Evolutionary conservation across 805 yeast genomes (phyloP), one percentile per base, ranked within the genome.

Genomic region (Clavispora asparagi): DNA sequence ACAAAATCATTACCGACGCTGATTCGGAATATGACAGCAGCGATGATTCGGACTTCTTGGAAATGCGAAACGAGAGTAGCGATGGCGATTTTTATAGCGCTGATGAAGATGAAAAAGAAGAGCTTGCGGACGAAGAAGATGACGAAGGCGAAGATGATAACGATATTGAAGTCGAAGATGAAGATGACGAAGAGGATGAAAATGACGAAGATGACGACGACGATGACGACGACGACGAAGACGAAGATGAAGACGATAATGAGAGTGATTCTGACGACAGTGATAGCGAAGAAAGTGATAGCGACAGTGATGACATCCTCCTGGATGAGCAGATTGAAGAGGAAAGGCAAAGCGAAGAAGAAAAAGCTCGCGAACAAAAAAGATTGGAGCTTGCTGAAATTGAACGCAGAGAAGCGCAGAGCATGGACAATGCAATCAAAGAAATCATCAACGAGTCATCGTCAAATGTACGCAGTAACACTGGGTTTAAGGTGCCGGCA

Each of bases 401-500:
- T 4, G 50, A 45, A 23, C 45, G 58, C 29, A 71, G 71, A 49
- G 71, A 79, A 26, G 76, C 71, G 29, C 77, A 73, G 4, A 79
- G 75, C 31, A 51, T 85, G 41, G 88, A 83, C 33, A n/a, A 71
- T 64, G 42, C 85, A 83, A 54, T 78, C 80, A 49, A 76, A 76
- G 47, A 67, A 62, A 43, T 36, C 14, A 27, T 42, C 23, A 33
- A 42, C 17, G 40, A 42, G 28, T 35, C 44, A 9, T 19, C 17
- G 11, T 40, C 25, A n/a, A 10, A n/a, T 3, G 12, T 16, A n/a
- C 31, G 23, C 13, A 25, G 16, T 39, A 16, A 40, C 51, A 8
- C 16, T 33, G 37, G 37, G 23, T 48, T 70, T 35, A 61, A 59
- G 42, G 58, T 59, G 50, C 63, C 73, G 4, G 50, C 57, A 1